Conservation (phyloP, 331 rosid species). For the Pyracantha coccinea region DNA sequence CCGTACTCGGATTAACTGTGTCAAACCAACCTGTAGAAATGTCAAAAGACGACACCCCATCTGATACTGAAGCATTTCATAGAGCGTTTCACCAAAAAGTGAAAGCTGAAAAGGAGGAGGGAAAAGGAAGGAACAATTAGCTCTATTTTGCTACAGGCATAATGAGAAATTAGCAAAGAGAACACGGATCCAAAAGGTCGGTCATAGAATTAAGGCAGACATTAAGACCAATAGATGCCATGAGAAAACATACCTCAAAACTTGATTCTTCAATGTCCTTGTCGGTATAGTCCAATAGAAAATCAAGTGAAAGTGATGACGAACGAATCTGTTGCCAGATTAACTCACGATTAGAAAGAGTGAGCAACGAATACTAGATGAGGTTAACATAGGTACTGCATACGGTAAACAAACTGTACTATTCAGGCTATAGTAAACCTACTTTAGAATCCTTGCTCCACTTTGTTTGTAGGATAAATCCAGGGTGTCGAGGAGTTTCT, state of each 20-base stretch:
- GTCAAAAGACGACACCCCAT: slow-evolving; percentile 77
- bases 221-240: background rate
- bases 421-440: slow-evolving; percentile 22
- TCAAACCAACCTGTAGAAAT: slow-evolving; percentile 76
- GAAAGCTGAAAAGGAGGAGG: slow-evolving; percentile 57
- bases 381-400: background rate
- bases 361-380: background rate
- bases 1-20: background rate
- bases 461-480: slow-evolving; percentile 69
- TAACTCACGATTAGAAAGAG: slow-evolving; percentile 5
- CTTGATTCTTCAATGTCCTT: slow-evolving; percentile 92
- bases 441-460: slow-evolving; percentile 70
- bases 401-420: background rate
- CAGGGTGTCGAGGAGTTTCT: slow-evolving; percentile 95
- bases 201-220: background rate
- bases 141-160: background rate
- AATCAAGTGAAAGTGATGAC: slow-evolving; percentile 69
- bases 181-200: background rate
- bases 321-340: slow-evolving; percentile 61
- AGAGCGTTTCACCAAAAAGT: slow-evolving; percentile 77
- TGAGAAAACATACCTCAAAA: slow-evolving; percentile 64
- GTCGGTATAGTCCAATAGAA: slow-evolving; percentile 80
- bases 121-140: slow-evolving; percentile 2
- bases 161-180: background rate
- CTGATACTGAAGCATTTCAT: slow-evolving; percentile 98